Percentiles rank a stretch among this genome's conserved stretches.
phyloP scores from a whole-genome alignment of 2,329 filamentous ascomycete species.

The Nemania serpens region DNA sequence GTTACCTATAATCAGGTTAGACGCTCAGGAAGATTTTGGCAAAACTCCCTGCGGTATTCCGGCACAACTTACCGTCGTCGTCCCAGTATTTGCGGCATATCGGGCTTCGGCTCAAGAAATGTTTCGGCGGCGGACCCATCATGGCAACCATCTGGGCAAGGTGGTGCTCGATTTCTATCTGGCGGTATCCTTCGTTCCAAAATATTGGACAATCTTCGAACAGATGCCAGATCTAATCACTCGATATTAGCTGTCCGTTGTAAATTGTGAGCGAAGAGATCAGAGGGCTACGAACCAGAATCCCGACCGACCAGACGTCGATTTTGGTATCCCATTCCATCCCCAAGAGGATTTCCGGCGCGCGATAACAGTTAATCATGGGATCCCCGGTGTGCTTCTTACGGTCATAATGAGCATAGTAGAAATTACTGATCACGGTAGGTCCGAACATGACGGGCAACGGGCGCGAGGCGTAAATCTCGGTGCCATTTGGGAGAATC shows the following conservation, averaged over 20 bases:
- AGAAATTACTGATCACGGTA: conserved; percentile 1
- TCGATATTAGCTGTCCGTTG: background rate
- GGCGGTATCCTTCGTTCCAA: background rate
- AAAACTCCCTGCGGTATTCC: too few species aligned
- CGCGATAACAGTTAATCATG: background rate
- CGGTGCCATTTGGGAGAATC: background rate
- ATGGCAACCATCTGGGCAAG: conserved; percentile 2
- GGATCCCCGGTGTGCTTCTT: background rate
- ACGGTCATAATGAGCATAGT: background rate
- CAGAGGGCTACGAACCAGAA: background rate
- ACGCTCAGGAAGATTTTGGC: too few species aligned
- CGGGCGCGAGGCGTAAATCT: background rate
- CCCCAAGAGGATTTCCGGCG: conserved; percentile 7
- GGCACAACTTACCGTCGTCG: background rate
- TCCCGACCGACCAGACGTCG: conserved; percentile 1
- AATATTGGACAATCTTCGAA: background rate
- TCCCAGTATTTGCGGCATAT: conserved; percentile 1
- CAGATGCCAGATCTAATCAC: background rate
- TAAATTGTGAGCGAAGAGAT: too few species aligned
- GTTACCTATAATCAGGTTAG: background rate
- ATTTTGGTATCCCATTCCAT: background rate
- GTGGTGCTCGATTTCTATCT: background rate
- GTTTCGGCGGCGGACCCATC: background rate
- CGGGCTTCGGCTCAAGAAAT: background rate
- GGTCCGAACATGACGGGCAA: background rate